Evolutionary conservation across 2,329 filamentous ascomycete genomes (phyloP).

Genomic region (Ilyonectria mors-panacis): DNA sequence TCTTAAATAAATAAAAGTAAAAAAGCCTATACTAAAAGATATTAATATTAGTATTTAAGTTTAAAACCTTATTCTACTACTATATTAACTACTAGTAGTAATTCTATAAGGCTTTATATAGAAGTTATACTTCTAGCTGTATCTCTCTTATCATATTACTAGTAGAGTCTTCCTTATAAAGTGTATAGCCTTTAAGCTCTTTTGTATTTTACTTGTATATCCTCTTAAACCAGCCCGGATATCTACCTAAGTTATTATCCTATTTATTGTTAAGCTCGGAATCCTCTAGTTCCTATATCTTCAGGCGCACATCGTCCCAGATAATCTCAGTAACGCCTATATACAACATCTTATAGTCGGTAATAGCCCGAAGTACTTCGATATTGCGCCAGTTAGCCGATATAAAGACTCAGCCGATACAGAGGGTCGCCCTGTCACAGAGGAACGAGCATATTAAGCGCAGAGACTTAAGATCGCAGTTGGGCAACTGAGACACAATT

Average conservation of each 20-base stretch:
- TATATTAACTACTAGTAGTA: conserved; percentile 52
- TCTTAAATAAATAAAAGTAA: too few relatives aligned
- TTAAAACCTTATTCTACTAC: conserved; percentile 53
- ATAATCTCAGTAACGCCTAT: conserved; percentile 54
- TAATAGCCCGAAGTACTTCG: conserved; percentile 54
- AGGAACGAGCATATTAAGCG: neutral
- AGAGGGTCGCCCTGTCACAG: neutral
- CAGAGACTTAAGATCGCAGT: neutral
- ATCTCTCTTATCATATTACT: neutral
- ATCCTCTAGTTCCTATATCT: neutral
- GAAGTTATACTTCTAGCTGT: neutral
- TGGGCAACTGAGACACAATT: neutral
- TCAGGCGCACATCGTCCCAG: conserved; percentile 52
- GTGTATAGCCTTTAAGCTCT: neutral
- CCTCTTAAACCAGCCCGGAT: neutral
- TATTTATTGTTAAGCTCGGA: neutral
- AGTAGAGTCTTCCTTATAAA: neutral
- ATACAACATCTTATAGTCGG: conserved; percentile 53
- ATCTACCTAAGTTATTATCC: neutral
- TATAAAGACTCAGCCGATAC: conserved; percentile 54
- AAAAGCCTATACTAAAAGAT: too few relatives aligned
- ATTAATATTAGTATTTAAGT: conserved; percentile 8
- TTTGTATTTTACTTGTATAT: neutral
- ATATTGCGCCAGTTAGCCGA: conserved; percentile 57
- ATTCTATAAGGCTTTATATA: conserved; percentile 37